These are phyloP conservation scores for Leccinum subtestaceum DNA, from an alignment of 768 basidiomycete species.

Conservation along the genomic window DNA sequence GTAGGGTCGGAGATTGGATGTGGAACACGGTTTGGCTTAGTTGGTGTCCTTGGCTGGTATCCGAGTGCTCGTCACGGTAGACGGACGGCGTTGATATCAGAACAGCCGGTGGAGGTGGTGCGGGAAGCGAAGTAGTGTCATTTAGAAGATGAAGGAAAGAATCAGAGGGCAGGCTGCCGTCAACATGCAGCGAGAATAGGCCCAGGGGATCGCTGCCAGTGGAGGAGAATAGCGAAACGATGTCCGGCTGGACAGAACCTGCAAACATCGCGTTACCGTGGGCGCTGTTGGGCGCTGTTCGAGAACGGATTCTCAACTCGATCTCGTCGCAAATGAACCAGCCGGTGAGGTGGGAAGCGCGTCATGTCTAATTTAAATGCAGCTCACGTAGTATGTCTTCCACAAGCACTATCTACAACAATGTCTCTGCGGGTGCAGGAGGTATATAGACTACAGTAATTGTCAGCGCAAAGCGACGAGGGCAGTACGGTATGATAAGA, in stretches of 20 bases:
- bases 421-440: background rate
- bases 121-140: constrained; percentile 50
- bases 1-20: constrained; percentile 73
- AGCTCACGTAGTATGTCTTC: background rate
- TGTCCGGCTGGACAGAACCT: constrained; percentile 54
- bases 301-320: constrained; percentile 13
- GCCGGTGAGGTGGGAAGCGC: background rate
- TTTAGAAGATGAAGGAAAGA: constrained; percentile 65
- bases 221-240: constrained; percentile 75
- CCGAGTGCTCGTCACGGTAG: constrained; percentile 27
- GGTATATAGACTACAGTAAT: constrained; percentile 5
- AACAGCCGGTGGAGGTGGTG: constrained; percentile 43
- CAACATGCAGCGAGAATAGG: constrained; percentile 49
- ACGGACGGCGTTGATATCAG: constrained; percentile 43
- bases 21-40: constrained; percentile 72
- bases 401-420: background rate
- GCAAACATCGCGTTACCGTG: constrained; percentile 44
- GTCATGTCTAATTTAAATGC: constrained; percentile 3
- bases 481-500: constrained; percentile 12
- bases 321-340: constrained; percentile 19
- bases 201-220: constrained; percentile 60
- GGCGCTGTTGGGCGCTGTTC: constrained; percentile 6
- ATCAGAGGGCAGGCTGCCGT: constrained; percentile 53
- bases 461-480: background rate
- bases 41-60: constrained; percentile 33